A percentile compares a stretch with the other conserved stretches of the same genome.
phyloP scores from a whole-genome alignment of 305 asterid species.

The Fraxinus sp. region DNA sequence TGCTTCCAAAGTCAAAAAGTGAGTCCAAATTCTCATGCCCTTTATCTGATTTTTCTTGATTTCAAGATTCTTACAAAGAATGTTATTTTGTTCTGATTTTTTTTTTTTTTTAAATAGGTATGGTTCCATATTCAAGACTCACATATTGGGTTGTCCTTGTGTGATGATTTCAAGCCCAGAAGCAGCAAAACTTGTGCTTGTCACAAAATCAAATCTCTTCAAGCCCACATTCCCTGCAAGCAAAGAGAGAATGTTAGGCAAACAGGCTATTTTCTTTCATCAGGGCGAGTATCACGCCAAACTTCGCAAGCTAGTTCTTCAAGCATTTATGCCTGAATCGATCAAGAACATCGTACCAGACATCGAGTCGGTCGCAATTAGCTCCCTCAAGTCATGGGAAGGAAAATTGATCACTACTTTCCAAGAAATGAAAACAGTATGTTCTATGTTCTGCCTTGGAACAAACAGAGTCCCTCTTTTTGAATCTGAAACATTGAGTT shows the following conservation, averaged over 20 bases:
- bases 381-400: constrained; percentile 59
- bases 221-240: constrained; percentile 97
- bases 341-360: constrained; percentile 62
- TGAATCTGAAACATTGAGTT: background rate
- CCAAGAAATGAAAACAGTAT: constrained; percentile 90
- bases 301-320: constrained; percentile 72
- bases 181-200: constrained; percentile 73
- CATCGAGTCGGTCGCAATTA: constrained; percentile 54
- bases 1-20: constrained; percentile 81
- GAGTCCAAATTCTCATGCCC: constrained; percentile 26
- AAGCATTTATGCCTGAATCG: constrained; percentile 81
- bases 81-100: background rate
- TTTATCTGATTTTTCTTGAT: background rate
- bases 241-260: constrained; percentile 92
- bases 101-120: constrained; percentile 45
- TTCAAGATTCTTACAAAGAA: background rate
- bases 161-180: constrained; percentile 91
- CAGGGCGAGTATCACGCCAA: constrained; percentile 81
- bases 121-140: constrained; percentile 89
- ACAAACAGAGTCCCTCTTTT: constrained; percentile 25
- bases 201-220: constrained; percentile 71
- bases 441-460: background rate
- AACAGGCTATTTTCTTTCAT: constrained; percentile 90
- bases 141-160: constrained; percentile 79
- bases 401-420: constrained; percentile 67